Evolutionary conservation across 805 yeast genomes (phyloP).

Genomic region (Tanozyma kutaoensis): DNA sequence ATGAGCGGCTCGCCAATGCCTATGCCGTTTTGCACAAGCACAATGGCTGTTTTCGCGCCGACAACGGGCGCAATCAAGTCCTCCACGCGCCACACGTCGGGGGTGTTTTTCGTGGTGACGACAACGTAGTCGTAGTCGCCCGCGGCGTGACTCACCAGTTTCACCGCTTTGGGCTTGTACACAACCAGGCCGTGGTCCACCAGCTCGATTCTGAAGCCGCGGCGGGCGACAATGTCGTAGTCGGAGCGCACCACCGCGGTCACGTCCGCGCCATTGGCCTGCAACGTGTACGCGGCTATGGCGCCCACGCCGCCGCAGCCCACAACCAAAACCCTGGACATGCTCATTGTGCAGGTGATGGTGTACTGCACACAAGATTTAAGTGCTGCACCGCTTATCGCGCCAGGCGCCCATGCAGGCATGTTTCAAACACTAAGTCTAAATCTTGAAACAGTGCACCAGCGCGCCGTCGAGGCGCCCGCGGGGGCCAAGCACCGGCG

Average conservation of each 20-base stretch:
- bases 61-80: conserved; percentile 40
- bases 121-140: conserved; percentile 42
- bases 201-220: conserved; percentile 51
- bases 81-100: conserved; percentile 41
- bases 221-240: conserved; percentile 33
- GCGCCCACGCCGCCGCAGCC: conserved; percentile 88
- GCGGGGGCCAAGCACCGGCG: too few species aligned
- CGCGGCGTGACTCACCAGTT: conserved; percentile 31
- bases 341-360: too few species aligned
- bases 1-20: conserved; percentile 21
- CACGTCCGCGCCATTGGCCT: conserved; percentile 32
- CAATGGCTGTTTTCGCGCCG: conserved; percentile 10
- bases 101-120: conserved; percentile 51
- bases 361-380: too few species aligned
- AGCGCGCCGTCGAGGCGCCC: too few species aligned
- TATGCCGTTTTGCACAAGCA: conserved; percentile 28
- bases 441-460: too few species aligned
- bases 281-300: conserved; percentile 54
- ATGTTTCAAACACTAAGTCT: too few species aligned
- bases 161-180: conserved; percentile 42
- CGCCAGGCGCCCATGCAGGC: too few species aligned
- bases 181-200: conserved; percentile 45
- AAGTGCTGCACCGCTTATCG: too few species aligned
- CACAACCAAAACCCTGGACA: conserved; percentile 35
- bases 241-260: conserved; percentile 57